Evolutionary conservation across 2,329 filamentous ascomycete species (phyloP).

Genomic region (Orbilia javanica): DNA sequence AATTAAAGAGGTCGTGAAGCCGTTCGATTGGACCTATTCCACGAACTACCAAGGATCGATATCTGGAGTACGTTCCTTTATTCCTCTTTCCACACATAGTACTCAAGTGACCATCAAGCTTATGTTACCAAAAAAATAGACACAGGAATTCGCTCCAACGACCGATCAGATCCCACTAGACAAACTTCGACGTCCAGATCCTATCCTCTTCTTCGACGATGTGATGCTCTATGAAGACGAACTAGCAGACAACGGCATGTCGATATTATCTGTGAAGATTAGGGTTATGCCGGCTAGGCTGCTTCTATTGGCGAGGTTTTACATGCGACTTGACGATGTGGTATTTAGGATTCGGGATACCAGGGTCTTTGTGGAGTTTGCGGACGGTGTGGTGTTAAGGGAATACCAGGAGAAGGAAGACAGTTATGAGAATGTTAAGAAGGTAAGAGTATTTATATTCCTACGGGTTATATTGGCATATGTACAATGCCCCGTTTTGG

Average conservation of each 20-base stretch:
- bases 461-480: not conserved
- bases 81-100: not conserved
- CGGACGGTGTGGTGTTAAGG: conserved; percentile 79
- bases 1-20: conserved; percentile 93
- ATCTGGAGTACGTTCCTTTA: conserved; percentile 63
- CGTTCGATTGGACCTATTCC: conserved; percentile 98
- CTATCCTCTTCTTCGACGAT: conserved; percentile 96
- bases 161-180: conserved; percentile 79
- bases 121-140: not conserved
- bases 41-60: conserved; percentile 85
- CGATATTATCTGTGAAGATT: conserved; percentile 88
- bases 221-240: conserved; percentile 97
- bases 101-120: too few relatives aligned
- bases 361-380: conserved; percentile 90
- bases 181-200: conserved; percentile 86
- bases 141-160: conserved; percentile 61
- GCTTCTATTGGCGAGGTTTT: conserved; percentile 85
- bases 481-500: conserved; percentile 24
- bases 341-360: conserved; percentile 89
- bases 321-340: conserved; percentile 93
- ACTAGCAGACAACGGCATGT: conserved; percentile 96
- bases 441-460: conserved; percentile 68
- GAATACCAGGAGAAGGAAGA: conserved; percentile 93
- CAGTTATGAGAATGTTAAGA: conserved; percentile 79
- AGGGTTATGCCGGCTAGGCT: conserved; percentile 91